A percentile compares a stretch with the other conserved stretches of the same genome.
Conservation (phyloP, 345 rosid genomes). For the Carallia pectinifolia region DNA sequence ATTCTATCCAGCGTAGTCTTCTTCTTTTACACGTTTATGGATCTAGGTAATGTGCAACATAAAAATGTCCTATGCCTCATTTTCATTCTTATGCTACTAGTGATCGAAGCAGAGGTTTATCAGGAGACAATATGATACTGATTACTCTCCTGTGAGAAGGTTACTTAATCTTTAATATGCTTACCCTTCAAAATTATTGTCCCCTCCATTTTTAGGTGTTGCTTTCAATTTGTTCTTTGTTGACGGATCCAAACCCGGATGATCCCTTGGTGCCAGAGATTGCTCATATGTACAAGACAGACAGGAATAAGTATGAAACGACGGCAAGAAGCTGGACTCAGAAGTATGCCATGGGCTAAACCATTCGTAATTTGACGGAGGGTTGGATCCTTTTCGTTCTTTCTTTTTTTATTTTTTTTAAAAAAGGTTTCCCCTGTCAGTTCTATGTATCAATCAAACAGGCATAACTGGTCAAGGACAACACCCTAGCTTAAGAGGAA, state of each 20-base stretch:
- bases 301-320: constrained; percentile 86
- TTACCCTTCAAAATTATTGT: not conserved
- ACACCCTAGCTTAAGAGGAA: constrained; percentile 15
- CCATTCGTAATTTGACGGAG: constrained; percentile 13
- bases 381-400: constrained; percentile 14
- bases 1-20: too few species aligned
- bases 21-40: too few species aligned
- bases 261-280: constrained; percentile 97
- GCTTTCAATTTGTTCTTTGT: constrained; percentile 88
- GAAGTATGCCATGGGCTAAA: constrained; percentile 95
- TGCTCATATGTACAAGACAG: constrained; percentile 97
- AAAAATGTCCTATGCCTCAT: too few species aligned
- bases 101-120: too few species aligned
- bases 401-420: not conserved
- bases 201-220: constrained; percentile 47
- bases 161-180: too few species aligned
- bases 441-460: constrained; percentile 41
- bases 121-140: too few species aligned
- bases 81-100: too few species aligned
- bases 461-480: constrained; percentile 26
- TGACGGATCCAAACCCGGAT: constrained; percentile 95
- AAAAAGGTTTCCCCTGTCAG: not conserved
- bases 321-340: constrained; percentile 99
- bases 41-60: too few species aligned
- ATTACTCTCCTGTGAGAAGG: too few species aligned